Base-by-base conservation (phyloP, 2,329 filamentous ascomycete species). In the Fusarium agapanthi region DNA sequence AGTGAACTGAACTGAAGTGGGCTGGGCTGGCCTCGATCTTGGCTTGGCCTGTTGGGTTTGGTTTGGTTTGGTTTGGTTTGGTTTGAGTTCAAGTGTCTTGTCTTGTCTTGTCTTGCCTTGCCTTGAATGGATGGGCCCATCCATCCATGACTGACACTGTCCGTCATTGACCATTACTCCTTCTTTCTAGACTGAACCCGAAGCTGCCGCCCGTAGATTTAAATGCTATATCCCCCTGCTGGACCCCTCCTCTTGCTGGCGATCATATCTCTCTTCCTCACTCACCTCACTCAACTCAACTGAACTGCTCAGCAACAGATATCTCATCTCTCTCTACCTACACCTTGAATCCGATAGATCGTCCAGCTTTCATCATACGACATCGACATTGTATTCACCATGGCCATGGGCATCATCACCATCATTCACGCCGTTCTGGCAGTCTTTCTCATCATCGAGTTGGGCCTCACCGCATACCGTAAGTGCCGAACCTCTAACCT, bases 401-500 rank as follows among this genome's bases (percentile, higher is more conserved):
- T 90, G 88, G 82, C 83, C 35, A 80, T 88, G 78, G 84, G 83
- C 67, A 87, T 90, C 77, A 84, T 90, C 43, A 84, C 89, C 74
- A 88, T 91, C 44, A 84, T 93, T 44, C 92, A 94, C 79, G 86
- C 88, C 66, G 84, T 89, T 55, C 91, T 95, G 77, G 87, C 86
- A 16, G 73, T 94, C 44, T 88, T 97, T 76, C 86, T 91, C 40
- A 85, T 96, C 69, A 90, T 95, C 73, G 89, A 95, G 75, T 88
- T 97, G 15, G 94, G 92, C 28, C 82, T 97, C 40, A 91, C 90
- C 53, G 91, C 88, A 58, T 95, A 95, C 78, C 85, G 93, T 95
- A 85, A 34, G 87, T 77, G 30, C 6, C 7, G 6, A 47, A 20
- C 5, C 48, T n/a, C n/a, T 28, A 30, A 7, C 28, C 28, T 30